Percentiles rank a stretch among this genome's conserved stretches.
Conservation (phyloP, 306 rosid genomes). For the Nissolia schottii region DNA sequence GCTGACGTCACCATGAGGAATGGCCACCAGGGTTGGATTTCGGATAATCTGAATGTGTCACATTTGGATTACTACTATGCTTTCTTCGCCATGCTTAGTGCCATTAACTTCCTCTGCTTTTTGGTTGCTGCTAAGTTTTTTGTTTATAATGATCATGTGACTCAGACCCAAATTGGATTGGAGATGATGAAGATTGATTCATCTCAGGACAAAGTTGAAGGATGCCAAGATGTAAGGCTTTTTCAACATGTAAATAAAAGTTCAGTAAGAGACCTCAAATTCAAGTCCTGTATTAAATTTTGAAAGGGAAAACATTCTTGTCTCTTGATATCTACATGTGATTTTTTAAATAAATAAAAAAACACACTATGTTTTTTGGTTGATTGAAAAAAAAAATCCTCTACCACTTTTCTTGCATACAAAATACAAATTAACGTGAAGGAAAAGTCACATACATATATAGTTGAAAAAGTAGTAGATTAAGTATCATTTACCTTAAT, state of each 20-base stretch:
- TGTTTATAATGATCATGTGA: constrained; percentile 48
- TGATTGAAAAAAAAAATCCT: too few species aligned
- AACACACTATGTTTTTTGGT: too few species aligned
- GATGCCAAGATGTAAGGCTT: background rate
- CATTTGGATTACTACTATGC: constrained; percentile 64
- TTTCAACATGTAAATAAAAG: background rate
- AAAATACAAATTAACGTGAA: too few species aligned
- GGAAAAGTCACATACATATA: too few species aligned
- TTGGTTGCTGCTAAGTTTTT: constrained; percentile 50
- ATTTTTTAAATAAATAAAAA: too few species aligned
- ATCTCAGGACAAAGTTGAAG: background rate
- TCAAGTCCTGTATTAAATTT: too few species aligned
- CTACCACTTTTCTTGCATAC: too few species aligned
- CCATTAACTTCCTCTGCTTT: constrained; percentile 57
- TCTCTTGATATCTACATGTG: too few species aligned
- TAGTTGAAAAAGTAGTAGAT: too few species aligned
- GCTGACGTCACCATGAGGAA: constrained; percentile 38
- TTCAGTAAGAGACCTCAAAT: too few species aligned
- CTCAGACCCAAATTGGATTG: constrained; percentile 24
- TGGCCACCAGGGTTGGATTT: constrained; percentile 59
- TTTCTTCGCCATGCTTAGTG: constrained; percentile 49
- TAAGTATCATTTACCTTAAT: too few species aligned
- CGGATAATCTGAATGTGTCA: constrained; percentile 61
- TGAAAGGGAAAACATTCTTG: too few species aligned
- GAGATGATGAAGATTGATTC: constrained; percentile 19